Evolutionary conservation across 768 basidiomycete genomes (phyloP), one percentile per base, ranked within the genome.

Genomic region (Tylopilus subfusipes): DNA sequence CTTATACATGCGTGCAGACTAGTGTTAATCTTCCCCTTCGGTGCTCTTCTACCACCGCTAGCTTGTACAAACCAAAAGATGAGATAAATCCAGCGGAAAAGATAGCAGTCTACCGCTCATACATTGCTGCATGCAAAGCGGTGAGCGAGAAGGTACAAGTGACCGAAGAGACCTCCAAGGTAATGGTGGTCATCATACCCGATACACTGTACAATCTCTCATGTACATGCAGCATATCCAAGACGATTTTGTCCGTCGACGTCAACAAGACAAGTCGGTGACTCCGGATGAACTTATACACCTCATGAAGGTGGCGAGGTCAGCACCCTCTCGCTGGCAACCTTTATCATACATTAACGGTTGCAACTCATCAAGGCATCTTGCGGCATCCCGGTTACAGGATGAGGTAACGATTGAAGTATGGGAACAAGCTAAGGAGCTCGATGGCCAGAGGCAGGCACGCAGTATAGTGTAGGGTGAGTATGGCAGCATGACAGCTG

Each of bases 281-380:
- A 76, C 80, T 22, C 71, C 83, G 1, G 83, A 90, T 21, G 82
- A 88, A 55, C 73, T 93, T 48, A 78, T 88, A 52, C 79, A 78
- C 48, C 72, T 82, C 48, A 87, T 92, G 81, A 78, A 79, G 40
- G 66, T 88, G 16, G 83, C 88, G 27, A 84, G 84, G 90, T 91
- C 42, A 50, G 79, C 63, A 48, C 24, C 24, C 21, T 14, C 42
- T 40, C 24, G 11, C 25, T 38, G 18, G 24, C 19, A 48, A 22
- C 5, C 3, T 11, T 6, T 42, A 10, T 30, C 19, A n/a, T 40
- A 39, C 62, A 24, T 19, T 61, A 21, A 63, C 38, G 44, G 24
- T 36, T 19, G 48, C 56, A 38, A 42, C 34, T n/a, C n/a, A 7
- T 16, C 43, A 61, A 91, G 89, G 57, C 71, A 88, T 55, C 63